Base-by-base conservation (phyloP, 2,329 filamentous ascomycete species). In the Lachnellula cervina region DNA sequence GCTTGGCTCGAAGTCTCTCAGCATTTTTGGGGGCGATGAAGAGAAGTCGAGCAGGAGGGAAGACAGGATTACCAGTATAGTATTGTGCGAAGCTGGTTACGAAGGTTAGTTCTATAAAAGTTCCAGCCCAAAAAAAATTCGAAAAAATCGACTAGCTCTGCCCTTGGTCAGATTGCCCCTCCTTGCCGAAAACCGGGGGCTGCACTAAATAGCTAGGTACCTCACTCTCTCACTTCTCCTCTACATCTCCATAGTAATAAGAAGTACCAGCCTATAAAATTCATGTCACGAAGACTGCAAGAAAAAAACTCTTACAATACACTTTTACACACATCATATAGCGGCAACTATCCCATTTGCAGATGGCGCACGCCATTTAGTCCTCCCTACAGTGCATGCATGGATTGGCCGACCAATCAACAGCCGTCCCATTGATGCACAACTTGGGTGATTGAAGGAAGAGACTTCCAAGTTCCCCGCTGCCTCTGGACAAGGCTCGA, bases 1-100 rank as follows among this genome's bases (percentile, higher is more conserved):
- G 37, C 45, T 54, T 37, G 58, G 58, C 50, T 58, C 55, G 25
- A 60, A 60, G 43, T 58, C 58, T 58, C 58, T 55, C 56, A 60
- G 51, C 58, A 59, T 60, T 44, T 44, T 44, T 11, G 19, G 42
- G 28, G 21, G 19, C 5, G 19, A 19, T 44, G n/a, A 44, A 23
- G 17, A 44, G 42, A 44, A 50, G 35, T 57, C 48, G 40, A 44
- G 25, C 38, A 43, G 34, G 23, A 44, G 34, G 34, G 50, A 19
- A 25, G 14, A 13, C 2, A 48, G 44, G 7, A 48, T 28, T 17
- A 21, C 8, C 13, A 38, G 28, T 17, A 32, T 32, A 11, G 9
- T 32, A 28, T 2, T 32, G 28, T 32, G 28, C 28, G 28, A 32
- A 32, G 19, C 28, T 8, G 37, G 34, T 50, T n/a, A 40, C 48